Base-by-base conservation (phyloP, 805 yeast genomes). In the Tetrapisispora arboricola region DNA sequence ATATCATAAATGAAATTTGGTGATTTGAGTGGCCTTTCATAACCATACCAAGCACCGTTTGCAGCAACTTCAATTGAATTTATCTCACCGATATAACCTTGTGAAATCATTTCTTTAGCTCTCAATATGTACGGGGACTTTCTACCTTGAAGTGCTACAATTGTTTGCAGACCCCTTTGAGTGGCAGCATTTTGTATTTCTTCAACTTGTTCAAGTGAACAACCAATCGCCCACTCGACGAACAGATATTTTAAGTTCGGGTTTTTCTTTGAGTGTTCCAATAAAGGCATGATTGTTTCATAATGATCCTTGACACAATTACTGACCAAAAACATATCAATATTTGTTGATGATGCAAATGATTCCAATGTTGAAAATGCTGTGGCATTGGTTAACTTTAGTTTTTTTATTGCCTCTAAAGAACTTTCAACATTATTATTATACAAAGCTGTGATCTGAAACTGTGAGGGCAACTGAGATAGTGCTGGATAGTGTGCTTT, bases 41-140 rank as follows among this genome's bases (percentile, higher is more conserved):
- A 51, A 13, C 62, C 62, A 36, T 50, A 58, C 60, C 60, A 56
- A 18, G 59, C 61, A 38, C 54, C 62, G 43, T 56, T 56, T 4
- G 55, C 59, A 11, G 58, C 50, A 19, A 58, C 43, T 42, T 58
- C 62, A 9, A 56, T 50, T 5, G 60, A 55, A 38, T 54, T 58
- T 10, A 58, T 58, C 2, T 54, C 54, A 24, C 61, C 61, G 16
- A 58, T 54, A 40, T 53, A 50, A 31, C 58, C 60, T 38, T 54
- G 54, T 16, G 49, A 41, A 3, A 58, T 49, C 18, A 58, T 40
- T 41, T 58, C 61, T 39, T 58, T 58, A 2, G 61, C 62, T 15
- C 60, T 46, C 19, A 53, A 42, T 11, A 58, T 49, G 43, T 58
- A 56, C 3, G 61, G 62, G 1, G 60, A 55, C 38, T 56, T 55